Conservation (phyloP, 2,329 filamentous ascomycete genomes). For the Epichloe scottii region DNA sequence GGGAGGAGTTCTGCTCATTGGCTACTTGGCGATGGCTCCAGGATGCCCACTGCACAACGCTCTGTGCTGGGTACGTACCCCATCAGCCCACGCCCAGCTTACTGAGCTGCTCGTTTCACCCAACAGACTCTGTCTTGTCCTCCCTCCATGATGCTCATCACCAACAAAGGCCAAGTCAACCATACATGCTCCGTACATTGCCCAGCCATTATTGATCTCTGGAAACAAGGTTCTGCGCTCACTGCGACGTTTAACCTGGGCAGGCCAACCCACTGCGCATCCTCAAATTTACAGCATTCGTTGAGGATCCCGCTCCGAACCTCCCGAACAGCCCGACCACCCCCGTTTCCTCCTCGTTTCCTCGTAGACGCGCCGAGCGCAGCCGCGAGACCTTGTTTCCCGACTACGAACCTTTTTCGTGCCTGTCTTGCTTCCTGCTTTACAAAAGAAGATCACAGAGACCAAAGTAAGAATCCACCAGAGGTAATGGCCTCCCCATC, state of each 20-base stretch:
- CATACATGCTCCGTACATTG: not conserved
- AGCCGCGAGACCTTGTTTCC: not conserved
- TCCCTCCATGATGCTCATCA: not conserved
- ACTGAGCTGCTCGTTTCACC: not conserved
- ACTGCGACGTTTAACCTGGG: not conserved
- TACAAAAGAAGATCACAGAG: not conserved
- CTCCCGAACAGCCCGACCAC: not conserved
- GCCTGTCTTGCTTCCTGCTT: not conserved
- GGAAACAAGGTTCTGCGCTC: not conserved
- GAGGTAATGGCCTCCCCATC: not conserved
- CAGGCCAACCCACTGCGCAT: not conserved
- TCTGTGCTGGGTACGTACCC: too few relatives aligned
- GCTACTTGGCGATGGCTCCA: too few relatives aligned
- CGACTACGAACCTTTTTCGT: not conserved
- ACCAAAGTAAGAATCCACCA: not conserved
- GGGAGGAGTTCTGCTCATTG: too few relatives aligned
- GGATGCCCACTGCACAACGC: too few relatives aligned
- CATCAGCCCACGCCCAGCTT: too few relatives aligned
- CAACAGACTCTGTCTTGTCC: not conserved
- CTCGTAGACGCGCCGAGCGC: not conserved
- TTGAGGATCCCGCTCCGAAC: not conserved
- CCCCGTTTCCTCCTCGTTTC: not conserved
- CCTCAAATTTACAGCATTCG: not conserved
- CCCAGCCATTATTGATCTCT: not conserved
- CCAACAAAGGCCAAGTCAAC: not conserved